Base-by-base conservation (phyloP, 75 land plant genomes). In the Gnetum montanum region DNA sequence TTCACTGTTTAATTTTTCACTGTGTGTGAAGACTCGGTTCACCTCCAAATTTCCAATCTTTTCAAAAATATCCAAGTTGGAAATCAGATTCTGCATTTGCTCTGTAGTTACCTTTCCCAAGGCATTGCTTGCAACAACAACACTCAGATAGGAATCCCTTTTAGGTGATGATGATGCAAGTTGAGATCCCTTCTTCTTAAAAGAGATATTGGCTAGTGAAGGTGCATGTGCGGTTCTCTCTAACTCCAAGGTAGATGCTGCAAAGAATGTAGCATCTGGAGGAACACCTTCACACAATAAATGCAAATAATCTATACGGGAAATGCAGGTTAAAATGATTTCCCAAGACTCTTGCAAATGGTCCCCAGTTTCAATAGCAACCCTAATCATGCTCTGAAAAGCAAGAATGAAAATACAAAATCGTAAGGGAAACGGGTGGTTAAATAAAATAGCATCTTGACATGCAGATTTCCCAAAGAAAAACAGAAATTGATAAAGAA, bases 61-160 rank as follows among this genome's bases (percentile, higher is more conserved):
- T 20, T 78, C 86, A 26, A 85, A 70, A 63, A 90, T 59, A 69
- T 90, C 70, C 57, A 90, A 74, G 57, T 90, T 90, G 22, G 83
- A 77, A 55, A 90, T 79, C 16, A 90, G 78, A 69, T 67, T 74
- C 59, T 70, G 78, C 36, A 90, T 83, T 63, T 90, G 96, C 53
- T 86, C 96, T 26, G 79, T 60, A 20, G 93, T 74, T 19, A 90
- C 88, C 34, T 72, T 58, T 18, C 76, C 81, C 13, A 84, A 40
- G 24, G 63, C 43, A 71, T 75, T 62, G 13, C 44, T 67, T 53
- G 69, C 79, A 31, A 63, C 29, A 23, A 70, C 41, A 18, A 67
- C 76, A 63, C 90, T 85, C 33, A 82, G 86, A 75, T 85, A 85
- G 34, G 90, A 85, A 24, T 86, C 90, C 26, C 90, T 77, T 31